Conservation (phyloP, 2,329 filamentous ascomycete species). For the Penicillium sp. region DNA sequence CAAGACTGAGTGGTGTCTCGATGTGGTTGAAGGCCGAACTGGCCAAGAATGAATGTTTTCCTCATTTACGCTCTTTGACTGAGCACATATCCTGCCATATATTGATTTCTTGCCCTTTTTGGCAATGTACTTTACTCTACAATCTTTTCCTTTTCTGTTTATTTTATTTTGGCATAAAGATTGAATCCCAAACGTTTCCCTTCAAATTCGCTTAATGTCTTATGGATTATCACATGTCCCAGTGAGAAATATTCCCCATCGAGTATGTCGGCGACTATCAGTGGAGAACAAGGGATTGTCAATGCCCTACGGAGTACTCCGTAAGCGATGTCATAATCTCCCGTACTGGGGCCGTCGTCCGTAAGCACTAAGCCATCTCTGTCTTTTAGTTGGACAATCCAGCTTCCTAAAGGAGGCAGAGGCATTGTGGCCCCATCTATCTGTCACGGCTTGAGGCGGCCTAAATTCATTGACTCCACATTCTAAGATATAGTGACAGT, state of each 20-base stretch:
- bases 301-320: background rate
- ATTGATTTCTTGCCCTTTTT: background rate
- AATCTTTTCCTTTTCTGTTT: background rate
- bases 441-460: background rate
- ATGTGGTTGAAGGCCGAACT: conserved; percentile 4
- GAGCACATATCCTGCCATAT: background rate
- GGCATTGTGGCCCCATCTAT: background rate
- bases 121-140: background rate
- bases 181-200: background rate
- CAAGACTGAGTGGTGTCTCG: conserved; percentile 15
- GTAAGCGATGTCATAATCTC: background rate
- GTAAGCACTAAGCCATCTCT: background rate
- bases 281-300: background rate
- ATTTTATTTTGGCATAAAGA: background rate
- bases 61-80: background rate
- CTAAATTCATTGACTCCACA: too few relatives aligned
- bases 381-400: background rate
- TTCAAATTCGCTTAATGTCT: background rate
- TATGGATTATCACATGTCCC: background rate
- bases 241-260: background rate
- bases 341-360: background rate
- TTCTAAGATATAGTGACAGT: too few relatives aligned
- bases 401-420: background rate
- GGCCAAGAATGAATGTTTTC: background rate
- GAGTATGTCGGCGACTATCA: background rate